Conservation (phyloP, 495 filamentous ascomycete genomes). For the Aspergillus homomorphus region DNA sequence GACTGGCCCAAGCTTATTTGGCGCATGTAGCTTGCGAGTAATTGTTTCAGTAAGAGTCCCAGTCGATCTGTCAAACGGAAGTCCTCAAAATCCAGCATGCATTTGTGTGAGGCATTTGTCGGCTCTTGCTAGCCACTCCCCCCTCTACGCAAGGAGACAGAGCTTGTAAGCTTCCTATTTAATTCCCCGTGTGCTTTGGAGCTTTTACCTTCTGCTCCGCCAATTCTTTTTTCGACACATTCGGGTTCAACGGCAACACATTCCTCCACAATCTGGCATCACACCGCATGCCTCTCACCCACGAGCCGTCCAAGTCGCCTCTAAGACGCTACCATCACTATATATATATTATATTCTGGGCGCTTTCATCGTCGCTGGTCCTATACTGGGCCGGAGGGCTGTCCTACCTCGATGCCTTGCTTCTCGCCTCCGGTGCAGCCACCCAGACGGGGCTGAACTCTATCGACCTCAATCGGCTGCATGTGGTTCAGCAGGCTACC, state of each 20-base stretch:
- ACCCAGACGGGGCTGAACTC: constrained; percentile 87
- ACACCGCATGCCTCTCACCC: not conserved
- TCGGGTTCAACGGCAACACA: not conserved
- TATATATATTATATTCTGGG: constrained; percentile 64
- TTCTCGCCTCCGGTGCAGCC: constrained; percentile 70
- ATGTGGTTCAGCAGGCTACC: constrained; percentile 66
- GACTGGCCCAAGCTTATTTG: not conserved
- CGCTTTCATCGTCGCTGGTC: constrained; percentile 65
- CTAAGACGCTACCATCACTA: constrained; percentile 53
- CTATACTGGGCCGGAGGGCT: constrained; percentile 57
- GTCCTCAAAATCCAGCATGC: not conserved
- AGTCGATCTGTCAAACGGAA: constrained; percentile 3
- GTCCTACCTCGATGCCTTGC: constrained; percentile 77
- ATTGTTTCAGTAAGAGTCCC: not conserved
- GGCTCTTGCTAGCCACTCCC: constrained; percentile 1
- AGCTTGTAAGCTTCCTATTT: not conserved
- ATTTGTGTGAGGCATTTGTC: constrained; percentile 6
- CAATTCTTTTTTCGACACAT: not conserved
- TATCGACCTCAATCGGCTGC: constrained; percentile 64
- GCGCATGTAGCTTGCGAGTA: not conserved
- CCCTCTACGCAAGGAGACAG: not conserved
- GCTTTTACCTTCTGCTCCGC: not conserved
- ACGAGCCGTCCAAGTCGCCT: constrained; percentile 11
- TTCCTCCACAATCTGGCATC: too few species aligned
- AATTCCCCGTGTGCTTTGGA: not conserved